phyloP scores from a whole-genome alignment of 2,329 filamentous ascomycete species.

The Endoconidiophora laricicola region DNA sequence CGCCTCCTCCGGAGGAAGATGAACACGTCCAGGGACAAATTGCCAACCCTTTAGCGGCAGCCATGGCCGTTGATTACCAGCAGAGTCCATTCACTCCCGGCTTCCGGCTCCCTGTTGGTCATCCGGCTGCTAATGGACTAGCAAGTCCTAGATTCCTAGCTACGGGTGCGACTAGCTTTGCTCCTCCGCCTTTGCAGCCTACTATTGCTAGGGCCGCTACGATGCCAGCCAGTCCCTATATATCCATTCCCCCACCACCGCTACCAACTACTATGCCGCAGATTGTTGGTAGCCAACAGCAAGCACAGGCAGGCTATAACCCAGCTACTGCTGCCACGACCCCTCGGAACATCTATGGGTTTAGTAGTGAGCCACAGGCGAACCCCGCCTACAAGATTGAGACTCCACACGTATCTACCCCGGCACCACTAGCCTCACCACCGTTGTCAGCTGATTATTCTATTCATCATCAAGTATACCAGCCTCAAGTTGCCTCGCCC shows the following conservation, averaged over 20 bases:
- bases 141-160: slow-evolving; percentile 26
- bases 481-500: background rate
- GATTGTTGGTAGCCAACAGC: slow-evolving; percentile 12
- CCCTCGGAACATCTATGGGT: slow-evolving; percentile 6
- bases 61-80: slow-evolving; percentile 39
- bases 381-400: background rate
- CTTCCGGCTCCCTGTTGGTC: slow-evolving; percentile 30
- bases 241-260: slow-evolving; percentile 21
- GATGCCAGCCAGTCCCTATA: slow-evolving; percentile 21
- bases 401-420: slow-evolving; percentile 12
- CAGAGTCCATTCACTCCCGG: slow-evolving; percentile 35
- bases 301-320: slow-evolving; percentile 11
- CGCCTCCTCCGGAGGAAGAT: slow-evolving; percentile 54
- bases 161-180: slow-evolving; percentile 24
- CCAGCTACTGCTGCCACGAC: slow-evolving; percentile 16
- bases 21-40: slow-evolving; percentile 22
- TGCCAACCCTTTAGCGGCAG: slow-evolving; percentile 39
- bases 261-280: slow-evolving; percentile 20
- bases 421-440: slow-evolving; percentile 17
- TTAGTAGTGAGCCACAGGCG: slow-evolving; percentile 3
- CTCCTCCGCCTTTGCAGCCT: slow-evolving; percentile 22
- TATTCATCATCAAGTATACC: slow-evolving; percentile 41
- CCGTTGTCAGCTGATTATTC: slow-evolving; percentile 29
- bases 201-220: slow-evolving; percentile 32
- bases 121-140: slow-evolving; percentile 26